Conservation (phyloP, 2,329 filamentous ascomycete species). For the Aspergillus sp. region DNA sequence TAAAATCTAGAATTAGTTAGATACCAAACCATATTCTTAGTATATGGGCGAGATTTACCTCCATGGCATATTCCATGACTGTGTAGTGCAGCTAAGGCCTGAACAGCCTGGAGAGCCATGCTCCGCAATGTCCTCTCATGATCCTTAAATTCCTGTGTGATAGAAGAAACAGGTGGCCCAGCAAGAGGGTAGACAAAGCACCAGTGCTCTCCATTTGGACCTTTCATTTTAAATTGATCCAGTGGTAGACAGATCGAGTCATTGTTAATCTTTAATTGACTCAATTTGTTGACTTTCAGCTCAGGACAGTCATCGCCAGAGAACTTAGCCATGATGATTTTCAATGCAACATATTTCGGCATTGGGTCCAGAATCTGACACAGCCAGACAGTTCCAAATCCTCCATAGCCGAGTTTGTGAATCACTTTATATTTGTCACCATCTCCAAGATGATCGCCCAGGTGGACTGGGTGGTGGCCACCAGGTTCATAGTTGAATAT, state of each 20-base stretch:
- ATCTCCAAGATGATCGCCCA: neutral
- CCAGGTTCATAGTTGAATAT: neutral
- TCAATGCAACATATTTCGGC: no score
- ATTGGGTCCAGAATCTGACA: no score
- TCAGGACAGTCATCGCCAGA: no score
- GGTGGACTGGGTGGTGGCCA: neutral
- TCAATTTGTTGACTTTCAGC: no score
- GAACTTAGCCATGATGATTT: no score
- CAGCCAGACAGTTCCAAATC: neutral
- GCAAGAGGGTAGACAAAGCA: no score
- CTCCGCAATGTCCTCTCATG: neutral
- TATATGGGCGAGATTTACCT: neutral
- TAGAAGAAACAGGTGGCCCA: no score
- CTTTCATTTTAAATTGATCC: no score
- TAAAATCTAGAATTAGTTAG: neutral
- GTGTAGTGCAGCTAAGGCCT: neutral
- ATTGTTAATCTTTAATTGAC: no score
- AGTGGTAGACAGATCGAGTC: no score
- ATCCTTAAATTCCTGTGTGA: no score
- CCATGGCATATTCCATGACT: neutral
- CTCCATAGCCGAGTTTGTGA: slow-evolving; percentile 1
- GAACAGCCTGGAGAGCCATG: neutral
- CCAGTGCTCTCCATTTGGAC: no score
- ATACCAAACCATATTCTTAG: neutral
- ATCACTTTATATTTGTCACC: neutral